phyloP scores from a whole-genome alignment of 768 basidiomycete genomes.

The Suillus spraguei region DNA sequence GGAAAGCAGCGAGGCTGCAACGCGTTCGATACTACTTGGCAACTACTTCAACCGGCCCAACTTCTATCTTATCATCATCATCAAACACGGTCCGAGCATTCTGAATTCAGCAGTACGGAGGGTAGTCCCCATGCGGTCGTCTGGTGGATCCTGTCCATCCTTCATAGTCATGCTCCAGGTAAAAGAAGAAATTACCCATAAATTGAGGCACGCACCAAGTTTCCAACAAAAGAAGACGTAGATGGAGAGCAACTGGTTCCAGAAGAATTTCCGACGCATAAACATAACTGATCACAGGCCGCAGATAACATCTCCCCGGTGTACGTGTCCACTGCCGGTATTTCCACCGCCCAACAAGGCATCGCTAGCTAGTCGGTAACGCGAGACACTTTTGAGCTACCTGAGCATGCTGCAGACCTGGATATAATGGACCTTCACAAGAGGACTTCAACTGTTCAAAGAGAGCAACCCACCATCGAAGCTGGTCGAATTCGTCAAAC shows the following conservation, averaged over 20 bases:
- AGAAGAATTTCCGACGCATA: no score
- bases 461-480: background rate
- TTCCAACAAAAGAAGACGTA: no score
- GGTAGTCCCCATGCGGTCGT: no score
- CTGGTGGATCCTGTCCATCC: no score
- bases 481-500: background rate
- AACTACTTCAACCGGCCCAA: background rate
- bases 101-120: no score
- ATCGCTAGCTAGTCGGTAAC: background rate
- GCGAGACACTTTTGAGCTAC: background rate
- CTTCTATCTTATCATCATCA: background rate
- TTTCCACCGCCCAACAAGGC: background rate
- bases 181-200: no score
- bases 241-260: no score
- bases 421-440: background rate
- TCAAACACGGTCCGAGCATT: no score
- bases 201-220: no score
- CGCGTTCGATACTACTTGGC: background rate
- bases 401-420: background rate
- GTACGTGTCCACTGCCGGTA: background rate
- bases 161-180: no score
- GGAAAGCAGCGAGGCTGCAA: conserved; percentile 2
- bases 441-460: background rate
- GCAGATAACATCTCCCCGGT: background rate
- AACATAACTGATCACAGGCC: background rate